Percentiles rank a stretch among this genome's conserved stretches.
Conservation (phyloP, 2,329 filamentous ascomycete species). For the Nectriaceae sp. region DNA sequence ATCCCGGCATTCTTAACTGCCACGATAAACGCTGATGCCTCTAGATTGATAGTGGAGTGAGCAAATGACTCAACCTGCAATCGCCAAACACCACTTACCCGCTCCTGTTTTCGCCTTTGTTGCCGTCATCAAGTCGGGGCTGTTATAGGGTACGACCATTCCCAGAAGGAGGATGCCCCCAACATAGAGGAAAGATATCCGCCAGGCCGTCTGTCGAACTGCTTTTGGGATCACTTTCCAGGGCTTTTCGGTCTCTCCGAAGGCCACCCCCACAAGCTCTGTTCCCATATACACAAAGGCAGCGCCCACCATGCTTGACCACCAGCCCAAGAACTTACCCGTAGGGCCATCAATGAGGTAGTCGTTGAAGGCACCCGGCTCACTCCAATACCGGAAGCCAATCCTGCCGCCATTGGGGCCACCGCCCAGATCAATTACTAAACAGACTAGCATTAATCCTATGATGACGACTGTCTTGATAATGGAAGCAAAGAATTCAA, state of each 20-base stretch:
- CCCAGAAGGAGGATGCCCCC: constrained; percentile 23
- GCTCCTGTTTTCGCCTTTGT: constrained; percentile 18
- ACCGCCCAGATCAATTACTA: constrained; percentile 64
- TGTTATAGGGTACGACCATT: constrained; percentile 28
- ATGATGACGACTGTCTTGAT: constrained; percentile 68
- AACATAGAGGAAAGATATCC: constrained; percentile 29
- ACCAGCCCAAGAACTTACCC: constrained; percentile 61
- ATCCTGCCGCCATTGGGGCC: constrained; percentile 60
- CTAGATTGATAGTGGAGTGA: neutral
- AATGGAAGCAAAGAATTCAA: constrained; percentile 61
- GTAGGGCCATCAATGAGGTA: constrained; percentile 20
- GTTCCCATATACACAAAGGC: constrained; percentile 68
- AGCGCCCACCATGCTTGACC: constrained; percentile 71
- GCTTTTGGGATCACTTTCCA: constrained; percentile 24
- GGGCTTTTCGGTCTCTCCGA: constrained; percentile 26
- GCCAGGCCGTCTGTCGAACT: constrained; percentile 27
- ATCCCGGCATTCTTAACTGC: constrained; percentile 22
- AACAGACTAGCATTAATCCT: constrained; percentile 62
- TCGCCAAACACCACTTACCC: constrained; percentile 3
- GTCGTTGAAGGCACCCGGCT: constrained; percentile 38
- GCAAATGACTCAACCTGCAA: neutral
- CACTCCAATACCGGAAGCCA: constrained; percentile 65
- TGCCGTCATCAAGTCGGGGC: constrained; percentile 11
- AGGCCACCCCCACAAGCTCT: constrained; percentile 18
- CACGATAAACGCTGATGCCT: constrained; percentile 26